A percentile compares a stretch with the other conserved stretches of the same genome.
Conservation (phyloP, 306 rosid species). For the Sindora glabra region DNA sequence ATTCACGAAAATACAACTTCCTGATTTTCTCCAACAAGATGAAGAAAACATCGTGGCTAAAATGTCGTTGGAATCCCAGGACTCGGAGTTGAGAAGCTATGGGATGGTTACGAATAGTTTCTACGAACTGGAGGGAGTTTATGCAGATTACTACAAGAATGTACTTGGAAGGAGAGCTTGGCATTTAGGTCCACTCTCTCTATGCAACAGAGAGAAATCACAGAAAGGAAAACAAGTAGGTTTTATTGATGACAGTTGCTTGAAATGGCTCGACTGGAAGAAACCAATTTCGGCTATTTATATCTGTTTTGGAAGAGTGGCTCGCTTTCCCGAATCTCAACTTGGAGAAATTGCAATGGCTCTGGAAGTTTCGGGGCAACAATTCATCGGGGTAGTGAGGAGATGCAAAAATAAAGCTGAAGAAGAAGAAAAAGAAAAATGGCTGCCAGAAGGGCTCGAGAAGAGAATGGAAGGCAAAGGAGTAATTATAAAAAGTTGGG, state of each 20-base stretch:
- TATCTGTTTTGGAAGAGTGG: constrained; percentile 26
- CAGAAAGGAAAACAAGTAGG: constrained; percentile 3
- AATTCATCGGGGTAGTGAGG: constrained; percentile 36
- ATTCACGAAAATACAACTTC: constrained; percentile 1
- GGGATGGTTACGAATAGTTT: constrained; percentile 22
- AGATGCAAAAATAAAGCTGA: constrained; percentile 1
- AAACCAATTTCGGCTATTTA: constrained; percentile 24
- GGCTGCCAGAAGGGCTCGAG: constrained; percentile 31
- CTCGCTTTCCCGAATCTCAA: constrained; percentile 7
- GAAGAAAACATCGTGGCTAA: not conserved
- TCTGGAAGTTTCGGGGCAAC: constrained; percentile 17
- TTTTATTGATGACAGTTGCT: constrained; percentile 3
- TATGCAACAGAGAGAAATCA: not conserved
- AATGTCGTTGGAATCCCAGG: not conserved
- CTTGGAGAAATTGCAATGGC: constrained; percentile 24
- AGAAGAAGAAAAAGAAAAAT: not conserved
- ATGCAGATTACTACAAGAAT: constrained; percentile 18
- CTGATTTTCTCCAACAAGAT: too few species aligned
- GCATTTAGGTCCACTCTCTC: constrained; percentile 19
- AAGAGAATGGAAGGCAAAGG: constrained; percentile 26
- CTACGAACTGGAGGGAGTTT: constrained; percentile 20
- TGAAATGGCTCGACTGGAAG: constrained; percentile 31
- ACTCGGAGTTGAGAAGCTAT: constrained; percentile 3
- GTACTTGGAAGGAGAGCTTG: constrained; percentile 12
- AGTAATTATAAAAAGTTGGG: constrained; percentile 23